Percentiles rank a stretch among this genome's conserved stretches.
phyloP scores from a whole-genome alignment of 2,329 filamentous ascomycete species.

The Colletotrichum trifolii region DNA sequence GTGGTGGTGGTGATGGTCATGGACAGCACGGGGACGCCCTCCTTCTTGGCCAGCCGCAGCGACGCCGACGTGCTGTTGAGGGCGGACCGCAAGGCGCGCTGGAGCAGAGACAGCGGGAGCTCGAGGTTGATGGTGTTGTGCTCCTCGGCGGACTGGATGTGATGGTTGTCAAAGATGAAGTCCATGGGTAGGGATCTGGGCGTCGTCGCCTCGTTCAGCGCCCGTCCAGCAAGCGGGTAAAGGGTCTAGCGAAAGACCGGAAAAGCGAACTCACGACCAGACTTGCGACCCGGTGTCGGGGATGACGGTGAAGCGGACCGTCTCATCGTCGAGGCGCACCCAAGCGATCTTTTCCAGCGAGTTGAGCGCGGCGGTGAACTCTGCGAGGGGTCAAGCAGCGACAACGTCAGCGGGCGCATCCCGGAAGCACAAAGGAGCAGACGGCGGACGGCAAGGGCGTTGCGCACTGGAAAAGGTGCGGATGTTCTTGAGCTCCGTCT shows the following conservation, averaged over 20 bases:
- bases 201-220: neutral
- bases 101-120: slow-evolving; percentile 86
- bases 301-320: slow-evolving; percentile 93
- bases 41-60: slow-evolving; percentile 92
- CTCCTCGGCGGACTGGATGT: slow-evolving; percentile 83
- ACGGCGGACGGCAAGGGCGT: neutral
- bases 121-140: slow-evolving; percentile 96
- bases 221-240: neutral
- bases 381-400: slow-evolving; percentile 49
- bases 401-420: neutral
- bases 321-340: slow-evolving; percentile 88
- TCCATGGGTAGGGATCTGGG: slow-evolving; percentile 72
- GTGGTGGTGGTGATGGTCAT: slow-evolving; percentile 89
- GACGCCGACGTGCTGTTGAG: slow-evolving; percentile 83
- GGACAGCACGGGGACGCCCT: slow-evolving; percentile 85
- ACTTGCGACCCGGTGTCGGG: slow-evolving; percentile 95
- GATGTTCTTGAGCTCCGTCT: slow-evolving; percentile 73
- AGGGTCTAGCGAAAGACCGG: neutral
- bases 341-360: slow-evolving; percentile 86
- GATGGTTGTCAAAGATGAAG: slow-evolving; percentile 87
- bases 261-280: slow-evolving; percentile 76
- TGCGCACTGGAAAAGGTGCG: slow-evolving; percentile 72
- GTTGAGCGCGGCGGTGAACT: slow-evolving; percentile 72
- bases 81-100: slow-evolving; percentile 91
- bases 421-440: too few relatives aligned